Conservation (phyloP, 495 filamentous ascomycete genomes). For the Chlorociboria aeruginascens region DNA sequence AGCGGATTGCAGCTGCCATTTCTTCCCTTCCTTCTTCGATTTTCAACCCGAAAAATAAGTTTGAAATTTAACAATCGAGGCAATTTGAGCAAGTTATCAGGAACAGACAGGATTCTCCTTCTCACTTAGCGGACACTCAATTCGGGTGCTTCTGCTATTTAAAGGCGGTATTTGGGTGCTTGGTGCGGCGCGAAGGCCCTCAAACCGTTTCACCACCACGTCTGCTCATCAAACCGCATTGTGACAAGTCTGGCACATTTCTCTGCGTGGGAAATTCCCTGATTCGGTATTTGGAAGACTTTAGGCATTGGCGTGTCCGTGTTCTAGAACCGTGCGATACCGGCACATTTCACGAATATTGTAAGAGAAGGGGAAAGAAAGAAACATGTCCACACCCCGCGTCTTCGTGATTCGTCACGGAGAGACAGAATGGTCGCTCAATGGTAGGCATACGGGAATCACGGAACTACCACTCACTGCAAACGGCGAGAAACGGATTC, state of each 20-base stretch:
- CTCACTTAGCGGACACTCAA: too few relatives aligned
- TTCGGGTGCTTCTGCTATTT: too few relatives aligned
- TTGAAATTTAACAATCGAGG: too few relatives aligned
- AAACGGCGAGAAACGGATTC: constrained; percentile 76
- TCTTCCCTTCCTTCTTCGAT: constrained; percentile 18
- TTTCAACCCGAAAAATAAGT: not conserved
- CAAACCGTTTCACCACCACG: not conserved
- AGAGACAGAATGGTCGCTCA: constrained; percentile 96
- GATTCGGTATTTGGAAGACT: not conserved
- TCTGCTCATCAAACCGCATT: not conserved
- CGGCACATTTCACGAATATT: too few relatives aligned
- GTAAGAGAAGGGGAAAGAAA: not conserved
- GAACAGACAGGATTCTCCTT: too few relatives aligned
- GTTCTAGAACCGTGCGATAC: too few relatives aligned
- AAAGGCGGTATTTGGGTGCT: too few relatives aligned
- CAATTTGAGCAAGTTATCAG: too few relatives aligned
- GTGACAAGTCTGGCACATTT: not conserved
- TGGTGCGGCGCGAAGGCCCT: too few relatives aligned
- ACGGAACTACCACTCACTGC: constrained; percentile 79
- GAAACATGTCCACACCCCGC: constrained; percentile 43
- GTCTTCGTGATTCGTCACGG: constrained; percentile 88
- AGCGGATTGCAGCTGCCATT: constrained; percentile 8
- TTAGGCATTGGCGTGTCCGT: not conserved
- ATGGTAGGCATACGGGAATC: constrained; percentile 78
- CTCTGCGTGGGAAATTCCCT: too few relatives aligned